A percentile compares a stretch with the other conserved stretches of the same genome.
phyloP scores from a whole-genome alignment of 2,329 filamentous ascomycete species.

The Moelleriella libera region DNA sequence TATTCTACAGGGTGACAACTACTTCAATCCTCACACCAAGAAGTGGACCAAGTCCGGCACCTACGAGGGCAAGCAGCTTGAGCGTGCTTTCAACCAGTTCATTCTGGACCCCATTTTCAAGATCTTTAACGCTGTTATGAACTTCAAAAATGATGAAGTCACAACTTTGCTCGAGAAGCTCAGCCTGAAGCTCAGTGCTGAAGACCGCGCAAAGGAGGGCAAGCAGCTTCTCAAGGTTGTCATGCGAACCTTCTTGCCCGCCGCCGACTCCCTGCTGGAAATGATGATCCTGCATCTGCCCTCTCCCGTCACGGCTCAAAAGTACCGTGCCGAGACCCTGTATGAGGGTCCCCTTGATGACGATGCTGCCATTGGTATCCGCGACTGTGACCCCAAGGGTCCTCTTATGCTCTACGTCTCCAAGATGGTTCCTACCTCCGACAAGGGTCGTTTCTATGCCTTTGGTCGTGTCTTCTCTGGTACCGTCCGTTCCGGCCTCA shows the following conservation, averaged over 20 bases:
- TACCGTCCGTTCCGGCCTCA: conserved; percentile 93
- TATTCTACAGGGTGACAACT: conserved; percentile 68
- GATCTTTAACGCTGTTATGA: conserved; percentile 93
- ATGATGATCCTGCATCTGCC: conserved; percentile 99
- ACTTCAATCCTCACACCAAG: conserved; percentile 99
- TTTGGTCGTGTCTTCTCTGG: conserved; percentile 99
- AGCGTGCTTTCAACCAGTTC: conserved; percentile 99
- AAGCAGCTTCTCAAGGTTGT: conserved; percentile 96
- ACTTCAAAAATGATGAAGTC: conserved; percentile 96
- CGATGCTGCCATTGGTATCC: conserved; percentile 87
- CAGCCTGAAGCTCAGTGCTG: conserved; percentile 72
- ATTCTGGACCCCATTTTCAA: conserved; percentile 99
- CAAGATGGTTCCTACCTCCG: conserved; percentile 99
- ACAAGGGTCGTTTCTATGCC: conserved; percentile 99
- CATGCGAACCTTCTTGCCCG: conserved; percentile 98
- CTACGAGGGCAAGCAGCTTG: conserved; percentile 74
- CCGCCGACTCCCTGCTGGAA: conserved; percentile 94
- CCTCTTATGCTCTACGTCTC: conserved; percentile 99
- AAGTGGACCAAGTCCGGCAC: conserved; percentile 91
- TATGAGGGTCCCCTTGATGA: conserved; percentile 97
- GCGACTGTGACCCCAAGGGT: conserved; percentile 94
- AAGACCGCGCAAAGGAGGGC: conserved; percentile 90
- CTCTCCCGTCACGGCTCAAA: conserved; percentile 89
- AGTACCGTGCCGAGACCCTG: conserved; percentile 94
- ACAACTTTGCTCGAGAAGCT: conserved; percentile 78